Base-by-base conservation (phyloP, 2,329 filamentous ascomycete genomes). In the Rutstroemia sp. region DNA sequence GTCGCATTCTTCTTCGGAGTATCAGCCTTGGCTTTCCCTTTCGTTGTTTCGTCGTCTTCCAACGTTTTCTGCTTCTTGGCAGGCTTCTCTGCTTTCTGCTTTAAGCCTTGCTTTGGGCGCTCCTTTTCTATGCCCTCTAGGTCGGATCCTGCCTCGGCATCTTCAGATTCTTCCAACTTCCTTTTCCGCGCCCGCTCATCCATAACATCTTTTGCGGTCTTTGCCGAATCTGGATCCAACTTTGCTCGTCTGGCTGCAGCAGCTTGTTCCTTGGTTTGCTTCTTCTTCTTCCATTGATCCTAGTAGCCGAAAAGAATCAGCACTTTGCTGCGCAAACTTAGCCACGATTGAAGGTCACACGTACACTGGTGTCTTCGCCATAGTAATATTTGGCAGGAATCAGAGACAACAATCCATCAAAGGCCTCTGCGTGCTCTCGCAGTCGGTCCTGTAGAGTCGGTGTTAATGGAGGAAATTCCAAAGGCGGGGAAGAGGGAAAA, bases 211-310 rank as follows among this genome's bases (percentile, higher is more conserved):
- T 95, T 92, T 59, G 91, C 92, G 62, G 85, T 94, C 77, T 95
- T 94, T 63, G 87, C 85, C 68, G 90, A 91, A 63, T 92, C 90
- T 25, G 94, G 92, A 67, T 97, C 90, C 42, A 97, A 80, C 75
- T 96, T 97, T 59, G 88, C 90, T 69, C 86, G 82, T 74, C 91
- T 91, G 56, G 90, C 88, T 63, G 87, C 85, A 60, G 84, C 83
- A 58, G 89, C 89, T 72, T 96, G 82, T 71, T 90, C 88, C 71
- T 95, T 96, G 51, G 90, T 92, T 75, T 97, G 92, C 77, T 97
- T 97, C 75, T 94, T 95, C 69, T 87, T 87, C 71, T 86, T 85
- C 90, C 91, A 95, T 85, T 96, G 90, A 67, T 94, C 88, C 90
- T 95, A 68, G 60, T 3, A 63, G 51, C 54, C 47, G 1, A 30